Percentiles rank a stretch among this genome's conserved stretches.
Conservation (phyloP, 2,329 filamentous ascomycete species). For the Metarhizium album region DNA sequence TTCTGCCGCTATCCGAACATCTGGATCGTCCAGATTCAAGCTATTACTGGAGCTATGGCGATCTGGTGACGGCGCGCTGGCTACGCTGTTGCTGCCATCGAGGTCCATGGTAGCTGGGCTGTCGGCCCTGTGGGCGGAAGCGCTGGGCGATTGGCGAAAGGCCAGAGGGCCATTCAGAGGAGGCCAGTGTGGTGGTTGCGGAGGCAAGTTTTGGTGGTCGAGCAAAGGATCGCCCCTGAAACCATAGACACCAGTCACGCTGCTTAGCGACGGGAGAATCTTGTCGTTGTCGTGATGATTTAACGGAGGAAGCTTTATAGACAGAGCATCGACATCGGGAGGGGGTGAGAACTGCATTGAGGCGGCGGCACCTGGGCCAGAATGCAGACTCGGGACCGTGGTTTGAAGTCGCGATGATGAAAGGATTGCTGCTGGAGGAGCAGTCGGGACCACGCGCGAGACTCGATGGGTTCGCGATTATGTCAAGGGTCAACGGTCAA, state of each 20-base stretch:
- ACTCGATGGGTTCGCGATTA: neutral
- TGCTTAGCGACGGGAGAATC: constrained; percentile 26
- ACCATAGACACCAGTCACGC: constrained; percentile 20
- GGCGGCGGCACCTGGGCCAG: constrained; percentile 5
- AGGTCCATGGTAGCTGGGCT: constrained; percentile 39
- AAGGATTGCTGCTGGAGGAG: neutral
- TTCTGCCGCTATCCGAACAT: constrained; percentile 61
- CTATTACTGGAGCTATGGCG: constrained; percentile 32
- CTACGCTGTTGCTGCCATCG: constrained; percentile 29
- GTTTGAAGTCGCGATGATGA: neutral
- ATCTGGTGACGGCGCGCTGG: constrained; percentile 35
- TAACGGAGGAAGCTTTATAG: constrained; percentile 15
- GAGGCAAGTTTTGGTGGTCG: constrained; percentile 10
- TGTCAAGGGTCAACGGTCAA: neutral
- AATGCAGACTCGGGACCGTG: neutral
- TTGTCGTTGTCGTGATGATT: constrained; percentile 17
- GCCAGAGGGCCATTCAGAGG: constrained; percentile 37
- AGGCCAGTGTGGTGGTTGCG: constrained; percentile 30
- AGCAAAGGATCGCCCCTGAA: constrained; percentile 12
- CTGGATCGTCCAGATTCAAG: constrained; percentile 52
- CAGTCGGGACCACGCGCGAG: neutral
- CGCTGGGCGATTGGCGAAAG: constrained; percentile 22
- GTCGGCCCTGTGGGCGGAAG: constrained; percentile 25
- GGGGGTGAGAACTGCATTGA: constrained; percentile 16
- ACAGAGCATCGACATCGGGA: constrained; percentile 16